These are phyloP conservation scores for Yamadazyma insecticola DNA, from an alignment of 805 yeast species.

Conservation along the genomic window DNA sequence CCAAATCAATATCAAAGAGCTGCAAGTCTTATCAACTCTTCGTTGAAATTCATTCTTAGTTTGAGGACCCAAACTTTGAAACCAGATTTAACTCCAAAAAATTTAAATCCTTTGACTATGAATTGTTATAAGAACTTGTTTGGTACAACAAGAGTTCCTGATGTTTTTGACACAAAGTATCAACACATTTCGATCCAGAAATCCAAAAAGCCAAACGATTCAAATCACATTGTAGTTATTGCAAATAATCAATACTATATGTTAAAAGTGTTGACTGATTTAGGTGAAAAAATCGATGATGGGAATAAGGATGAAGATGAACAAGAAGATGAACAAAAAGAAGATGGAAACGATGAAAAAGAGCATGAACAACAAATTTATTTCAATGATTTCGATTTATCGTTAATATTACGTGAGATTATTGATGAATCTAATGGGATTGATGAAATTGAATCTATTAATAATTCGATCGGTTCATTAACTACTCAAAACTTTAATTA, in stretches of 20 bases:
- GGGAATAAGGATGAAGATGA: too few relatives aligned
- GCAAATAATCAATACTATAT: slow-evolving; percentile 48
- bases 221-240: slow-evolving; percentile 48
- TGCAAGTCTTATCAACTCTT: slow-evolving; percentile 59
- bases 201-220: slow-evolving; percentile 24
- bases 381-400: slow-evolving; percentile 51
- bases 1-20: slow-evolving; percentile 68
- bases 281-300: slow-evolving; percentile 13
- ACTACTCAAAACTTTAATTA: slow-evolving; percentile 48
- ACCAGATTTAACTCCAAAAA: slow-evolving; percentile 54
- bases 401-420: slow-evolving; percentile 39
- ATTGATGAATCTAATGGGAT: slow-evolving; percentile 31
- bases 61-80: slow-evolving; percentile 49
- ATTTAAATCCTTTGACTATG: slow-evolving; percentile 58
- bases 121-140: slow-evolving; percentile 60
- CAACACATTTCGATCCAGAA: slow-evolving; percentile 32
- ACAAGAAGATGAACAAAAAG: slow-evolving; percentile 20
- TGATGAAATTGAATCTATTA: slow-evolving; percentile 35
- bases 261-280: slow-evolving; percentile 43
- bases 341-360: too few relatives aligned
- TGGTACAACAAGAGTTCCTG: slow-evolving; percentile 59
- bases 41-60: slow-evolving; percentile 61
- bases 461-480: slow-evolving; percentile 48
- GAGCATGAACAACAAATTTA: slow-evolving; percentile 43
- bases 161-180: slow-evolving; percentile 20